A percentile compares a stretch with the other conserved stretches of the same genome.
phyloP scores from a whole-genome alignment of 495 filamentous ascomycete genomes.

The Xylaria acuta region DNA sequence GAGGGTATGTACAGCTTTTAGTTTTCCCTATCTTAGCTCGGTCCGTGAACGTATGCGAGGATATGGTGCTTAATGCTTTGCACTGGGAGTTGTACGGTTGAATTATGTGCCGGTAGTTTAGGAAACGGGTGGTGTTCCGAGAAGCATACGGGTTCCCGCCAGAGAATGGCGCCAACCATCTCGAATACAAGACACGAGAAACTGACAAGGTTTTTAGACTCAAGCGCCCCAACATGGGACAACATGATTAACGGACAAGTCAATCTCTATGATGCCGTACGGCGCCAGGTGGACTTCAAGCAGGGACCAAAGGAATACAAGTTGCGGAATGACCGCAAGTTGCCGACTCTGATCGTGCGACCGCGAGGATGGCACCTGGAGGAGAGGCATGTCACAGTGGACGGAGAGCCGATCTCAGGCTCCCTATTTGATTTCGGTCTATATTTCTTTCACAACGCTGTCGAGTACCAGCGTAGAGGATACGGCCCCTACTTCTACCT shows the following conservation, averaged over 20 bases:
- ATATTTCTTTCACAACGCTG: constrained; percentile 99
- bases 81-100: background rate
- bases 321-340: constrained; percentile 81
- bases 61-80: background rate
- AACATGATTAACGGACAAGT: constrained; percentile 99
- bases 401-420: constrained; percentile 93
- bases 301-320: constrained; percentile 96
- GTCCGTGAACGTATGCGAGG: background rate
- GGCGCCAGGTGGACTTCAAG: constrained; percentile 95
- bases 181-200: constrained; percentile 18
- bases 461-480: constrained; percentile 83
- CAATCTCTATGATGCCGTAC: constrained; percentile 97
- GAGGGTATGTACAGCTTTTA: constrained; percentile 67
- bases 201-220: constrained; percentile 64
- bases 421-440: constrained; percentile 97
- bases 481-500: constrained; percentile 98
- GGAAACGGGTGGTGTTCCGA: background rate
- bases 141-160: background rate
- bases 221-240: constrained; percentile 96
- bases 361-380: constrained; percentile 94
- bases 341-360: constrained; percentile 85
- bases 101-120: no score
- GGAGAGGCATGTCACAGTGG: constrained; percentile 97
- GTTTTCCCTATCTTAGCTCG: background rate
- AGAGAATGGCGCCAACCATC: background rate